Percentiles rank a stretch among this genome's conserved stretches.
phyloP scores from a whole-genome alignment of 75 land plant genomes.

The Sequoiadendron giganteum region DNA sequence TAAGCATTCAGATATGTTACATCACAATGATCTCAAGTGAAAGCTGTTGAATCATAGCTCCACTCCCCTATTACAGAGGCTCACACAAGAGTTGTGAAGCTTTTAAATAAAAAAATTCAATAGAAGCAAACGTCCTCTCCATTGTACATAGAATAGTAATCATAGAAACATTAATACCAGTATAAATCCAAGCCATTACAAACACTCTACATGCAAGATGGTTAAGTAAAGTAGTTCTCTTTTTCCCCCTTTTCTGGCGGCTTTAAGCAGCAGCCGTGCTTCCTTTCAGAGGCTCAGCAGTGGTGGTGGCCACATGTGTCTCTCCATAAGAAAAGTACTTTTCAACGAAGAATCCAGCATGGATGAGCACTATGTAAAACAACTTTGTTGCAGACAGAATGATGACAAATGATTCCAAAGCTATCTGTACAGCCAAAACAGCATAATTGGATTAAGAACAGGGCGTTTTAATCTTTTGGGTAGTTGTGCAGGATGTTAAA shows the following conservation, averaged over 20 bases:
- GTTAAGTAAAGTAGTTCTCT: not conserved
- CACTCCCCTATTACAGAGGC: not conserved
- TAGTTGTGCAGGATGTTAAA: not conserved
- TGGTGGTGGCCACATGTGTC: slow-evolving; percentile 5
- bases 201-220: not conserved
- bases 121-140: not conserved
- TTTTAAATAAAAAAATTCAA: not conserved
- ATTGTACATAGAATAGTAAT: not conserved
- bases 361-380: slow-evolving; percentile 52
- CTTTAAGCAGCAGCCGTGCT: not conserved
- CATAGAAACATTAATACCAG: not conserved
- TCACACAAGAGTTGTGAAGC: not conserved
- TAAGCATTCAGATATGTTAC: not conserved
- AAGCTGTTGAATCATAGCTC: not conserved
- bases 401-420: slow-evolving; percentile 71
- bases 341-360: slow-evolving; percentile 25
- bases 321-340: not conserved
- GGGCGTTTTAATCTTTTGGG: not conserved
- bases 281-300: slow-evolving; percentile 7
- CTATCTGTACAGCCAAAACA: slow-evolving; percentile 38
- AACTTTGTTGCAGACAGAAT: slow-evolving; percentile 69
- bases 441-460: not conserved
- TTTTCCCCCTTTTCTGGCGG: no score
- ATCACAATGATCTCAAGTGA: not conserved
- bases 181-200: not conserved